Percentiles rank a stretch among this genome's conserved stretches.
These are phyloP conservation scores for Phyllosticta capitalensis DNA, from an alignment of 2,329 filamentous ascomycete species.

Conservation along the genomic window DNA sequence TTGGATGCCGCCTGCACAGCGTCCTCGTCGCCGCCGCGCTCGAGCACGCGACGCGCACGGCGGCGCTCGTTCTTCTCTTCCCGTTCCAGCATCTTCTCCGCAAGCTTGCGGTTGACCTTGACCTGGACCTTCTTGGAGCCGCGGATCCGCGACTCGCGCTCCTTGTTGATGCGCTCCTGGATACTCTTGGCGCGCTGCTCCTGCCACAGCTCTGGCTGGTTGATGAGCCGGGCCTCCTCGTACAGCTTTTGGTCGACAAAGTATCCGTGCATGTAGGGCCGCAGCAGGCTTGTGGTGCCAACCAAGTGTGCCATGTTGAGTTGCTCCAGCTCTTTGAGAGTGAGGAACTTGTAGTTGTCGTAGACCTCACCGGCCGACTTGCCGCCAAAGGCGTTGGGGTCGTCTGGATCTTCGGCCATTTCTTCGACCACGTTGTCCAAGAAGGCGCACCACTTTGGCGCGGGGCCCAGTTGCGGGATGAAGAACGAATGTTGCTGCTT, in stretches of 20 bases:
- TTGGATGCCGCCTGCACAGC: slow-evolving; percentile 21
- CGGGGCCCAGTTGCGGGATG: slow-evolving; percentile 84
- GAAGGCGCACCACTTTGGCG: slow-evolving; percentile 93
- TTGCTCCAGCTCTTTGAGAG: slow-evolving; percentile 71
- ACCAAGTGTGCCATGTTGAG: slow-evolving; percentile 83
- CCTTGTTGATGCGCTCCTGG: slow-evolving; percentile 92
- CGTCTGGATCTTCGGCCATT: slow-evolving; percentile 75
- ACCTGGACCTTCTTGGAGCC: slow-evolving; percentile 81
- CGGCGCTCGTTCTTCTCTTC: slow-evolving; percentile 55
- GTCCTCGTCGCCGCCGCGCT: slow-evolving; percentile 51
- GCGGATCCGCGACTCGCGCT: slow-evolving; percentile 87
- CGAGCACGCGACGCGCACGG: slow-evolving; percentile 39
- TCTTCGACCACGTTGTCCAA: slow-evolving; percentile 96
- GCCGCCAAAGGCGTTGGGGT: slow-evolving; percentile 45
- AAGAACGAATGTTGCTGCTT: slow-evolving; percentile 93
- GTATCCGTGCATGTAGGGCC: slow-evolving; percentile 98
- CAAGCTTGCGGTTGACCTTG: slow-evolving; percentile 78
- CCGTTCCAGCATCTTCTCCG: slow-evolving; percentile 54
- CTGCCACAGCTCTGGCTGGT: slow-evolving; percentile 88
- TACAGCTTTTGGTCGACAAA: slow-evolving; percentile 94
- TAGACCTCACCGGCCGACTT: slow-evolving; percentile 69
- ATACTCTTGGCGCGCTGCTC: slow-evolving; percentile 85
- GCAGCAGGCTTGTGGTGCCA: slow-evolving; percentile 77
- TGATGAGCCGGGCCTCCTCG: slow-evolving; percentile 86
- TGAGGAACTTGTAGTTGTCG: slow-evolving; percentile 99